Percentiles rank a stretch among this genome's conserved stretches.
These are phyloP conservation scores for Salix suchowensis DNA, from an alignment of 345 rosid genomes.

Conservation along the genomic window DNA sequence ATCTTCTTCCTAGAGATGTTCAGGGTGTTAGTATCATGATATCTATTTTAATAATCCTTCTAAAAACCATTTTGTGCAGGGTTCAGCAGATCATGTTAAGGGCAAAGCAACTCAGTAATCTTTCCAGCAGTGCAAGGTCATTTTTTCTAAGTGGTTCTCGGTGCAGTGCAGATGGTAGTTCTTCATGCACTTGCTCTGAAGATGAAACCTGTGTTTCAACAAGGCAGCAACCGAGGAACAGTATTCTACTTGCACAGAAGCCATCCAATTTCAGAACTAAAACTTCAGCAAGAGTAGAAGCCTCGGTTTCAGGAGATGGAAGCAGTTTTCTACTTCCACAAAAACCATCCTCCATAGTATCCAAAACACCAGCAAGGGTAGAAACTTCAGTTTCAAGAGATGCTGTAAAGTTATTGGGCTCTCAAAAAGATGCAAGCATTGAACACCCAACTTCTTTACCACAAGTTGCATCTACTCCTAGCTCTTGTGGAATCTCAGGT, in stretches of 20 bases:
- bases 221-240: conserved; percentile 45
- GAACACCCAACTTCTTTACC: conserved; percentile 28
- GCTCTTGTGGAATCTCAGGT: conserved; percentile 37
- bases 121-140: conserved; percentile 69
- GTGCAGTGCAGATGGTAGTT: conserved; percentile 57
- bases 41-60: not conserved
- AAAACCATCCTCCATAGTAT: conserved; percentile 31
- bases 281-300: conserved; percentile 5
- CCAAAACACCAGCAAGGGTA: conserved; percentile 11
- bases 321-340: conserved; percentile 36
- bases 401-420: conserved; percentile 33
- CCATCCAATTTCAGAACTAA: conserved; percentile 28
- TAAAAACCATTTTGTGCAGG: conserved; percentile 4
- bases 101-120: conserved; percentile 61
- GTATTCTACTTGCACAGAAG: conserved; percentile 37
- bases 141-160: conserved; percentile 64
- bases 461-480: conserved; percentile 37
- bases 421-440: conserved; percentile 35
- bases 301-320: conserved; percentile 28
- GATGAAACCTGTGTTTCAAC: conserved; percentile 69
- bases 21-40: not conserved
- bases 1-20: conserved; percentile 1
- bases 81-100: conserved; percentile 56
- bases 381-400: conserved; percentile 26
- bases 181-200: conserved; percentile 60